Evolutionary conservation across 2,329 filamentous ascomycete genomes (phyloP).

Genomic region (Beauveria australis): DNA sequence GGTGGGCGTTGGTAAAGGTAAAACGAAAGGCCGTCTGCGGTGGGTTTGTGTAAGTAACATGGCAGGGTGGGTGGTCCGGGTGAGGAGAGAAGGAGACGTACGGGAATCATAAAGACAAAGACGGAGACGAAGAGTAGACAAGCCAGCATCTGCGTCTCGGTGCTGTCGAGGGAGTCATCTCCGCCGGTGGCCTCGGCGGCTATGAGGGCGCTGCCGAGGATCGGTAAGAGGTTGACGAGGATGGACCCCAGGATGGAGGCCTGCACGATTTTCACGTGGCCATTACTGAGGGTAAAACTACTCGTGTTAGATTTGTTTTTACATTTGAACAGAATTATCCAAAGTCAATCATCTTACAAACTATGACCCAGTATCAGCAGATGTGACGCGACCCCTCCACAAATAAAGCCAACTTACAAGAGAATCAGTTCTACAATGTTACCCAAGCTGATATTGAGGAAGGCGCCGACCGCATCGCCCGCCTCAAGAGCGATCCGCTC

Average conservation of each 20-base stretch:
- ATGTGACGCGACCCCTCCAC: neutral
- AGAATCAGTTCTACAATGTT: slow-evolving; percentile 57
- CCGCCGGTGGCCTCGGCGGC: slow-evolving; percentile 59
- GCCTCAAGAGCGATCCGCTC: slow-evolving; percentile 49
- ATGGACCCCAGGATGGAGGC: slow-evolving; percentile 70
- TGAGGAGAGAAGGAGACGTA: slow-evolving; percentile 13
- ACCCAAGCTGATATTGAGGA: slow-evolving; percentile 55
- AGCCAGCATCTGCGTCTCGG: slow-evolving; percentile 27
- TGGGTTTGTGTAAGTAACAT: neutral
- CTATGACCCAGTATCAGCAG: slow-evolving; percentile 13
- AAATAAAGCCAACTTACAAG: slow-evolving; percentile 29
- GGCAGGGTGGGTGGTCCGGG: neutral
- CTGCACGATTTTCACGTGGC: slow-evolving; percentile 68
- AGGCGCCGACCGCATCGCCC: slow-evolving; percentile 50
- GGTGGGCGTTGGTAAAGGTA: slow-evolving; percentile 45
- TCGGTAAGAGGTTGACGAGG: slow-evolving; percentile 66
- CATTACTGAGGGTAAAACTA: slow-evolving; percentile 42
- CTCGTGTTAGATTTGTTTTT: neutral
- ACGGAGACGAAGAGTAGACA: slow-evolving; percentile 30
- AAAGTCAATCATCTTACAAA: neutral
- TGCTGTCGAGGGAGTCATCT: slow-evolving; percentile 43
- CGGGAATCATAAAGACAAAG: slow-evolving; percentile 30
- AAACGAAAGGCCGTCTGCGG: slow-evolving; percentile 32
- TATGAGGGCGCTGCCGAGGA: slow-evolving; percentile 68
- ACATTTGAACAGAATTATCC: neutral